phyloP scores from a whole-genome alignment of 306 rosid species.

The Castanospermum australe region DNA sequence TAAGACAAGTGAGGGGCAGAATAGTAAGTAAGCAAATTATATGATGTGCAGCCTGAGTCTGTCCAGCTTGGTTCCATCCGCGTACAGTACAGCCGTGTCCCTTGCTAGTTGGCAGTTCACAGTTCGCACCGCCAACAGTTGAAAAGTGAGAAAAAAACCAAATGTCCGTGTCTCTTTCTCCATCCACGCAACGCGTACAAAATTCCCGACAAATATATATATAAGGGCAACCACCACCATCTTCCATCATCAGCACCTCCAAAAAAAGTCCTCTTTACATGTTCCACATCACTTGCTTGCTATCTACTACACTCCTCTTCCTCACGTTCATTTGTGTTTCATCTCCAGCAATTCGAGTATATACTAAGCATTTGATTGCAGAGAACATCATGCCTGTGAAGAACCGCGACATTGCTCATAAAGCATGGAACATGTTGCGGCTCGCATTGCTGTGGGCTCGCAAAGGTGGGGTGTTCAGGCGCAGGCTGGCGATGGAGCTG shows the following conservation, averaged over 20 bases:
- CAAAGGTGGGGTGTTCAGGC: slow-evolving; percentile 70
- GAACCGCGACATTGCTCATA: slow-evolving; percentile 32
- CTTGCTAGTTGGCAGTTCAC: slow-evolving; percentile 12
- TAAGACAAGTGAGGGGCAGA: not conserved
- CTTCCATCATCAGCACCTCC: slow-evolving; percentile 10
- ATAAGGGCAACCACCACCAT: not conserved
- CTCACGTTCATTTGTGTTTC: not conserved
- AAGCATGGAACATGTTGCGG: slow-evolving; percentile 72
- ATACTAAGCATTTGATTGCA: not conserved
- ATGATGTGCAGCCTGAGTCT: not conserved
- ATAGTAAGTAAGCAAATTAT: slow-evolving; percentile 3
- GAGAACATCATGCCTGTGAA: slow-evolving; percentile 36
- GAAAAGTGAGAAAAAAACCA: not conserved
- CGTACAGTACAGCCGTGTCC: slow-evolving; percentile 39
- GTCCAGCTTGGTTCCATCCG: slow-evolving; percentile 40
- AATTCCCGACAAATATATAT: not conserved
- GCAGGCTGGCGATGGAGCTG: slow-evolving; percentile 55
- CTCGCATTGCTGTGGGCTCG: slow-evolving; percentile 77
- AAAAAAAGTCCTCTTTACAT: not conserved
- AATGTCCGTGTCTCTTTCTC: slow-evolving; percentile 25
- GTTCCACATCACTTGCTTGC: not conserved
- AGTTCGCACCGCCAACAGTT: not conserved
- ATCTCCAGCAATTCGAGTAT: not conserved
- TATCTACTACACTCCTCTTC: not conserved
- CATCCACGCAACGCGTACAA: slow-evolving; percentile 32